Conservation (phyloP, 441 rosid species). For the Bocquillonia castaneifolia region DNA sequence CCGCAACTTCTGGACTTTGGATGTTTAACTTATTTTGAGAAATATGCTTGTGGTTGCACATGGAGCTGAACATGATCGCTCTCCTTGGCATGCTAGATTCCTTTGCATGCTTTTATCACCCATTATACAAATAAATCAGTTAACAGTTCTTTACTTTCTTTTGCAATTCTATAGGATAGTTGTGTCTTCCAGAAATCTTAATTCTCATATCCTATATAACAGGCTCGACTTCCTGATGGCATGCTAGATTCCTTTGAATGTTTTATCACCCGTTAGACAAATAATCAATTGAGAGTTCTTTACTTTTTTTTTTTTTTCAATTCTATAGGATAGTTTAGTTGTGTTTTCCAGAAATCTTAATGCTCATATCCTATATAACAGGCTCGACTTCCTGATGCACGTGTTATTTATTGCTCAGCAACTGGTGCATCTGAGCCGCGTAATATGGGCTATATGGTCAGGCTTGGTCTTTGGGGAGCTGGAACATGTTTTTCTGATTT, state of each 20-base stretch:
- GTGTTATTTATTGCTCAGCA: slow-evolving; percentile 97
- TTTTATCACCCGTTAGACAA: neutral
- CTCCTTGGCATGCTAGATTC: neutral
- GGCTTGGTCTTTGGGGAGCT: slow-evolving; percentile 99
- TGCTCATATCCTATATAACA: slow-evolving; percentile 39
- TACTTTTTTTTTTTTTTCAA: slow-evolving; percentile 20
- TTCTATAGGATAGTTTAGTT: slow-evolving; percentile 14
- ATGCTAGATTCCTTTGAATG: neutral
- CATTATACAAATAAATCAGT: neutral
- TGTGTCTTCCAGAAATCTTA: slow-evolving; percentile 26
- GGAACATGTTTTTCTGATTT: slow-evolving; percentile 85
- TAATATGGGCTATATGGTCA: slow-evolving; percentile 98
- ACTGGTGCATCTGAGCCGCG: slow-evolving; percentile 99
- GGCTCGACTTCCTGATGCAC: slow-evolving; percentile 96
- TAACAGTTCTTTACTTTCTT: slow-evolving; percentile 15
- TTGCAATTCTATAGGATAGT: slow-evolving; percentile 18
- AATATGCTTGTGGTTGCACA: slow-evolving; percentile 5
- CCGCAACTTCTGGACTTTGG: neutral
- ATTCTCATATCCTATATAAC: slow-evolving; percentile 29
- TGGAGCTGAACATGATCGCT: too few relatives aligned
- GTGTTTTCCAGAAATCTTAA: slow-evolving; percentile 26
- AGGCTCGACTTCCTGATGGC: too few relatives aligned
- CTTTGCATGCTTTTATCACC: neutral
- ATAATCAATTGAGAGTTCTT: neutral
- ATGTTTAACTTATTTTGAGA: neutral